Conservation (phyloP, 2,329 filamentous ascomycete genomes). For the Xylaria polymorpha region DNA sequence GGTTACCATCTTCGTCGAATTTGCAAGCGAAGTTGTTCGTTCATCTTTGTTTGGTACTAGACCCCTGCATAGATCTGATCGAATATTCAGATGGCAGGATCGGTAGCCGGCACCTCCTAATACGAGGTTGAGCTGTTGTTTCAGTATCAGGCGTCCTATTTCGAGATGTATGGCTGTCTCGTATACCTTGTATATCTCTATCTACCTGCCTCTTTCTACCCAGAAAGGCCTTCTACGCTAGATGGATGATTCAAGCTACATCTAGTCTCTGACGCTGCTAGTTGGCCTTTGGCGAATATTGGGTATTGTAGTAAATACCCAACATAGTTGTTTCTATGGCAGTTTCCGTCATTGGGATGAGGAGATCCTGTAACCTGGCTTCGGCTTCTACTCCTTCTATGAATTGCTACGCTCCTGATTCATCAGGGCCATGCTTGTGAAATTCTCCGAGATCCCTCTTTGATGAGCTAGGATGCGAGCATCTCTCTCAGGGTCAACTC, state of each 20-base stretch:
- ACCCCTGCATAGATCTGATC: conserved; percentile 30
- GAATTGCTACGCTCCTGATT: conserved; percentile 8
- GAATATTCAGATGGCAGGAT: conserved; percentile 27
- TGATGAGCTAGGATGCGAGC: neutral
- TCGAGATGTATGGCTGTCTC: conserved; percentile 16
- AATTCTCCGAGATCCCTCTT: conserved; percentile 18
- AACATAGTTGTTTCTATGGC: neutral
- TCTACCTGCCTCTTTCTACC: conserved; percentile 29
- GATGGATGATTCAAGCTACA: conserved; percentile 7
- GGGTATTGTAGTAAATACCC: neutral
- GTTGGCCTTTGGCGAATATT: conserved; percentile 10
- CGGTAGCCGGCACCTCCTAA: conserved; percentile 18
- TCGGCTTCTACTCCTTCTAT: conserved; percentile 3
- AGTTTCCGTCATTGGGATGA: neutral
- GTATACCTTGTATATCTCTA: conserved; percentile 8
- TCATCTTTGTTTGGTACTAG: conserved; percentile 8
- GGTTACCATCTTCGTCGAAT: neutral
- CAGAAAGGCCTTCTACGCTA: conserved; percentile 2
- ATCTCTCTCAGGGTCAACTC: conserved; percentile 1
- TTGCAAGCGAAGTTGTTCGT: conserved; percentile 12
- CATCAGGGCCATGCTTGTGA: neutral
- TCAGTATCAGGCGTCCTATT: conserved; percentile 8
- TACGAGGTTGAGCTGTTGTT: conserved; percentile 23
- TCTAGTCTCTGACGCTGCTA: neutral
- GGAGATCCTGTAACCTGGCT: neutral